Base-by-base conservation (phyloP, 352 stramenopile genomes). In the Phytophthora kernoviae region DNA sequence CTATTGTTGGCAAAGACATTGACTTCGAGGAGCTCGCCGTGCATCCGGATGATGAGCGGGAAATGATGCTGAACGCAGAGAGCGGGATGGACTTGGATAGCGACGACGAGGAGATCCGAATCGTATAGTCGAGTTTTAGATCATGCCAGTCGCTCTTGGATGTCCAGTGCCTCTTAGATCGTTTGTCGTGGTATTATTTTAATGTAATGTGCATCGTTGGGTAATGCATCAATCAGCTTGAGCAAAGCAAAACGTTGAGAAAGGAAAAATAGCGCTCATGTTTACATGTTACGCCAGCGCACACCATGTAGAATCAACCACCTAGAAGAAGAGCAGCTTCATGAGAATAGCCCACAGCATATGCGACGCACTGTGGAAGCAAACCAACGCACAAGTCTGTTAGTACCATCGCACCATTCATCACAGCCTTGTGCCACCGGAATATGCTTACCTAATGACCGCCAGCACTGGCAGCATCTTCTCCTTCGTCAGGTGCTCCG, bases 301-400 rank as follows among this genome's bases (percentile, higher is more conserved):
- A 43, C 14, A 56, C 5, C 27, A 52, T 21, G 43, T 21, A 44
- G 39, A 24, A 17, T 22, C 46, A 30, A 24, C 17, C 30, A 37
- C 18, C 74, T 86, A 96, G 59, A 93, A 96, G 69, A 96, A 96
- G 22, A 93, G 62, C 34, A 96, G 68, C 67, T 96, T 96, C 75
- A 96, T 86, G 42, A 92, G 58, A 48, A 93, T 84, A 5, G 82
- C 79, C 87, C 87, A 96, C 36, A 91, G 50, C 62, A 96, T 71
- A 70, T 96, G 85, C 51, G 76, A 79, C 20, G 81, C 78, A 34
- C 87, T 95, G 59, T 8, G 33, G 49, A 57, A 42, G 44, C 18
- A 44, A 59, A 49, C 11, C 51, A 53, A 42, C 15, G 42, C 18
- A 63, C 15, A n/a, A 32, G 37, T 15, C 21, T 27, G 11, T 65